Percentiles rank a stretch among this genome's conserved stretches.
These are phyloP conservation scores for Ilex aquifolium DNA, from an alignment of 257 asterid species.

Conservation along the genomic window DNA sequence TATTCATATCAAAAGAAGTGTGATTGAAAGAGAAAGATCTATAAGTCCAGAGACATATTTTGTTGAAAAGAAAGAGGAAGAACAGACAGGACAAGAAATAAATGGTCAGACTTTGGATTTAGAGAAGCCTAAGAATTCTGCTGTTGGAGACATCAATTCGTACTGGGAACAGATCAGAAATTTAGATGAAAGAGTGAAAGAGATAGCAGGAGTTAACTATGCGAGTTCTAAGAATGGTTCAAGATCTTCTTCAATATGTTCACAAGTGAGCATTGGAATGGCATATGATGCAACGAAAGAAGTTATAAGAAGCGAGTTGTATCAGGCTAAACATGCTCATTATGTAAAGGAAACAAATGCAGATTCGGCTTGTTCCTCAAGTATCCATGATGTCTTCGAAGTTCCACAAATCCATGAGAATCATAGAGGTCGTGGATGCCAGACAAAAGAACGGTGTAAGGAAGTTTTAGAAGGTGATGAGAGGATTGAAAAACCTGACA, in stretches of 20 bases:
- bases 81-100: conserved; percentile 23
- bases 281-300: conserved; percentile 22
- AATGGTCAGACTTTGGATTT: conserved; percentile 24
- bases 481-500: conserved; percentile 26
- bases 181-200: conserved; percentile 52
- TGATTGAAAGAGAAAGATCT: conserved; percentile 32
- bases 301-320: conserved; percentile 17
- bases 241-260: conserved; percentile 40
- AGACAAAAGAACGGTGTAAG: conserved; percentile 21
- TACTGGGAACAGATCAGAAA: conserved; percentile 64
- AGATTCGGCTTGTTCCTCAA: conserved; percentile 34
- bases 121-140: conserved; percentile 38
- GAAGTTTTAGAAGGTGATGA: conserved; percentile 15
- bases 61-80: conserved; percentile 31
- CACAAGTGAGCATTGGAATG: no score
- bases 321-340: conserved; percentile 18
- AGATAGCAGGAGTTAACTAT: conserved; percentile 48
- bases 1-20: conserved; percentile 28
- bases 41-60: conserved; percentile 27
- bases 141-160: conserved; percentile 32
- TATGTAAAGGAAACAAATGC: conserved; percentile 12
- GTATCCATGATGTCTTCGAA: conserved; percentile 79
- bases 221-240: conserved; percentile 21
- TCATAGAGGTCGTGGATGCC: conserved; percentile 19
- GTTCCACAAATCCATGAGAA: conserved; percentile 60